A percentile compares a stretch with the other conserved stretches of the same genome.
Conservation (phyloP, 495 filamentous ascomycete species). For the Tuber magnatum region DNA sequence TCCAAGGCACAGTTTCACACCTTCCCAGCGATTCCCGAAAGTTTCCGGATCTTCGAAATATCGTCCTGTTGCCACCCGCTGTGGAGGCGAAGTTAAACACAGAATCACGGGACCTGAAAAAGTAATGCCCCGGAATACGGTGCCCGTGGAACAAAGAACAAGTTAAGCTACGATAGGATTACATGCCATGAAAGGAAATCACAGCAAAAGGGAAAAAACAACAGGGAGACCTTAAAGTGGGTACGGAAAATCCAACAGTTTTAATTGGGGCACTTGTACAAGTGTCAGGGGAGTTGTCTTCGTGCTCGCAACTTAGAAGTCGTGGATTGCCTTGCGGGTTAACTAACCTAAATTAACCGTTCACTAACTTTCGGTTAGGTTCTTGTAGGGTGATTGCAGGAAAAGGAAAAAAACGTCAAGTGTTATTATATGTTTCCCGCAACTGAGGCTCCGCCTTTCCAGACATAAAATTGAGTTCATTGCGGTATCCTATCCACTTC, state of each 20-base stretch:
- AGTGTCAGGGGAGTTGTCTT: too few species aligned
- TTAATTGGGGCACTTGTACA: background rate
- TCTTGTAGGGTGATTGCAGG: background rate
- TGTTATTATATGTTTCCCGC: background rate
- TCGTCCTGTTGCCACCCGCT: background rate
- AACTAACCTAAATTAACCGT: too few species aligned
- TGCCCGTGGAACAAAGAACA: background rate
- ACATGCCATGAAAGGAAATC: background rate
- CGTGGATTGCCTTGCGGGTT: too few species aligned
- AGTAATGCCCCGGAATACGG: background rate
- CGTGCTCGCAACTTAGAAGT: too few species aligned
- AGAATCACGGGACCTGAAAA: background rate
- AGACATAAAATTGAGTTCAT: background rate
- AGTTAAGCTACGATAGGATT: background rate
- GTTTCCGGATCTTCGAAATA: background rate
- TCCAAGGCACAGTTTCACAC: background rate
- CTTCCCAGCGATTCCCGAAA: background rate
- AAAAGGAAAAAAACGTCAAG: background rate
- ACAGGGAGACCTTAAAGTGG: background rate
- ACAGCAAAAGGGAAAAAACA: background rate
- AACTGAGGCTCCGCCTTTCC: background rate
- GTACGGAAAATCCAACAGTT: background rate
- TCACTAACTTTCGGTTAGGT: too few species aligned
- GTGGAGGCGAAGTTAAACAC: background rate
- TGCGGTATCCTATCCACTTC: background rate